A percentile compares a stretch with the other conserved stretches of the same genome.
These are phyloP conservation scores for Naganishia onofrii DNA, from an alignment of 768 basidiomycete genomes.

Conservation along the genomic window DNA sequence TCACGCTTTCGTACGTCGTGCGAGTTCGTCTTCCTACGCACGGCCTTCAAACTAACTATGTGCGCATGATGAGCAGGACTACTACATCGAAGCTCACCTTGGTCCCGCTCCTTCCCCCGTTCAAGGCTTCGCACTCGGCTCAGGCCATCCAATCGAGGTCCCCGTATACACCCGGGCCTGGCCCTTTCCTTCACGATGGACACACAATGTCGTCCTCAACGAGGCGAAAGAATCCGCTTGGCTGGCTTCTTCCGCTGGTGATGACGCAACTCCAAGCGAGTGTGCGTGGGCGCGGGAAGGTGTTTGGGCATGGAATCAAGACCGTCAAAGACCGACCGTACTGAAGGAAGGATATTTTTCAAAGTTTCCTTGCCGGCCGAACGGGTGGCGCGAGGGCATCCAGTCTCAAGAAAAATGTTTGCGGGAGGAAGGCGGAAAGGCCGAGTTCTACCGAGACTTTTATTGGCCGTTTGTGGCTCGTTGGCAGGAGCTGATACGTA, in stretches of 20 bases:
- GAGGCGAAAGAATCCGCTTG: conserved; percentile 48
- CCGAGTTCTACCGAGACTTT: conserved; percentile 50
- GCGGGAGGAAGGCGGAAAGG: conserved; percentile 53
- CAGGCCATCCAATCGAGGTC: conserved; percentile 70
- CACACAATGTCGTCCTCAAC: conserved; percentile 47
- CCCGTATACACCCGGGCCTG: conserved; percentile 78
- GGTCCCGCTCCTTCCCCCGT: conserved; percentile 69
- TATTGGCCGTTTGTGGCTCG: conserved; percentile 50
- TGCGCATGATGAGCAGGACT: conserved; percentile 57
- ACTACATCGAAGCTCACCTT: conserved; percentile 90
- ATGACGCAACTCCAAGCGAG: conserved; percentile 52
- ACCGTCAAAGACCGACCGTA: conserved; percentile 66
- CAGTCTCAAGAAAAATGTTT: neutral
- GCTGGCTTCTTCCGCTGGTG: conserved; percentile 23
- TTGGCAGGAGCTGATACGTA: conserved; percentile 41
- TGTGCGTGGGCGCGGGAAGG: conserved; percentile 90
- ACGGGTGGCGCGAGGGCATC: neutral
- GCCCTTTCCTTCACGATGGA: conserved; percentile 76
- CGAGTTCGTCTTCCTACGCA: neutral
- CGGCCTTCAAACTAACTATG: neutral
- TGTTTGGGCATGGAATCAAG: conserved; percentile 83
- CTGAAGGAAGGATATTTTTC: conserved; percentile 81
- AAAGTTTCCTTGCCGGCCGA: conserved; percentile 59
- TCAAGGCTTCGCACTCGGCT: conserved; percentile 86
- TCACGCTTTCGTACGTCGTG: conserved; percentile 60